Base-by-base conservation (phyloP, 2,329 filamentous ascomycete genomes). In the Colletotrichum sidae region DNA sequence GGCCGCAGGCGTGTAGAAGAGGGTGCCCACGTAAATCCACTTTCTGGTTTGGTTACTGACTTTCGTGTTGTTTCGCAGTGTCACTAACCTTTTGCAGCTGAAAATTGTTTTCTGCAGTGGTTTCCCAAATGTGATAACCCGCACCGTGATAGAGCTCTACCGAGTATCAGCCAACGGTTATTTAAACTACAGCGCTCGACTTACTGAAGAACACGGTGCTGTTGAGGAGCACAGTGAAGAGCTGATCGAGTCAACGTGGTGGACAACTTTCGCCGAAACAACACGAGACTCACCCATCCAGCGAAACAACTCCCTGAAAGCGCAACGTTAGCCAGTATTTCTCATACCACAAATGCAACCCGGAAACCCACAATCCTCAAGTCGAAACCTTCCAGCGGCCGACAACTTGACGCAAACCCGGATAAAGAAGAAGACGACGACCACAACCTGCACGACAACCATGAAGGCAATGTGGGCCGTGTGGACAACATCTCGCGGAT, bases 1-100 rank as follows among this genome's bases (percentile, higher is more conserved):
- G 1, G 74, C 69, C 9, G 73, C 68, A 15, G 74, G 73, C 13
- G 70, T 72, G 64, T 75, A 76, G 11, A 72, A n/a, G 15, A 75
- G 57, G 6, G 70, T 69, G 57, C 71, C 67, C 44, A 69, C 69
- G 39, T 75, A 73, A 11, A 74, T 57, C 73, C 72, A 71, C 73
- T 72, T 45, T 33, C 37, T 46, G 6, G 25, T 25, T 25, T 4
- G 25, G 25, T 25, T 25, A 25, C 25, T 25, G 25, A 25, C 25
- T 25, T 25, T 7, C 6, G 17, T 44, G 17, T 65, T 13, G 25
- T 25, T 25, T 25, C 25, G 25, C 4, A 25, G n/a, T 1, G 4
- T 13, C 1, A 9, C 47, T 39, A 37, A 57, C 63, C 58, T 63
- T 57, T 38, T 66, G 58, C 6, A 63, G 41, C 15, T 63, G 41